A percentile compares a stretch with the other conserved stretches of the same genome.
phyloP scores from a whole-genome alignment of 1,284 basidiomycete genomes.

The Athelia sp. region DNA sequence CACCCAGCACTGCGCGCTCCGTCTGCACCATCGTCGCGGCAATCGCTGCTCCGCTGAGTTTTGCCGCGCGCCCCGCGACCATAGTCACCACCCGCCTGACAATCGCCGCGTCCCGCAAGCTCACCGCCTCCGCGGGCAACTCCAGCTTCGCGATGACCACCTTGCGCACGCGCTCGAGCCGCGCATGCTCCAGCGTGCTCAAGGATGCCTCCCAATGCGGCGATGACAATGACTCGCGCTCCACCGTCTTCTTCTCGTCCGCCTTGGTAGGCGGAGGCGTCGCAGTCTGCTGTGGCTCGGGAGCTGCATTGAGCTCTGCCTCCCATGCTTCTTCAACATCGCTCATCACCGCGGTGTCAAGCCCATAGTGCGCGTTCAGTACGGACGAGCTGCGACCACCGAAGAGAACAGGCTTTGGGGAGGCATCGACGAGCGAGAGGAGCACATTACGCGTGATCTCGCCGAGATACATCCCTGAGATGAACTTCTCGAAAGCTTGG shows the following conservation, averaged over 20 bases:
- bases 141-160: constrained; percentile 64
- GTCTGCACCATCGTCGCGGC: constrained; percentile 87
- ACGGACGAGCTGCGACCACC: constrained; percentile 66
- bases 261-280: constrained; percentile 11
- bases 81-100: constrained; percentile 77
- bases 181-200: constrained; percentile 22
- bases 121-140: constrained; percentile 47
- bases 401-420: constrained; percentile 72
- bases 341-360: constrained; percentile 93
- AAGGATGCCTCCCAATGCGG: constrained; percentile 21
- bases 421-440: constrained; percentile 80
- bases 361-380: constrained; percentile 88
- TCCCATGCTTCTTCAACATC: constrained; percentile 77
- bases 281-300: constrained; percentile 13
- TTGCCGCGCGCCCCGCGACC: constrained; percentile 80
- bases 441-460: constrained; percentile 89
- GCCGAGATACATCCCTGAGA: constrained; percentile 98
- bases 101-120: constrained; percentile 70
- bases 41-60: constrained; percentile 83
- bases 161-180: constrained; percentile 46
- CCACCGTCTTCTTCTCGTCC: constrained; percentile 24
- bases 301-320: constrained; percentile 23
- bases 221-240: constrained; percentile 20
- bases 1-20: constrained; percentile 44
- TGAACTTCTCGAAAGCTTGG: constrained; percentile 97